Conservation (phyloP, 305 asterid species). For the Fraxinus xanthoxyloides region DNA sequence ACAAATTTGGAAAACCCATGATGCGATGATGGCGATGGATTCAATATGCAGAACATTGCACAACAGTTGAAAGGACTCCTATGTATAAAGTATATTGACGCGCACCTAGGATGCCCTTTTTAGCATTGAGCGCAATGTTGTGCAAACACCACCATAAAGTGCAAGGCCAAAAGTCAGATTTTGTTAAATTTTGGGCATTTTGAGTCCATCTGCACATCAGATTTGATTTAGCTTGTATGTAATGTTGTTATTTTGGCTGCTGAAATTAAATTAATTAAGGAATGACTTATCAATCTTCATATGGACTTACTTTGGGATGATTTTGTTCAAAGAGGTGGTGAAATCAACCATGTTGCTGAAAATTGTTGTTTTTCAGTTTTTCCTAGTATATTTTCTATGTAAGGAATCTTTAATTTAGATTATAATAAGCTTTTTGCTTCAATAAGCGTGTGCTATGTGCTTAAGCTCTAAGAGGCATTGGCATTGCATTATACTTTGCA, state of each 20-base stretch:
- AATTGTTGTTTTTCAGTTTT: not conserved
- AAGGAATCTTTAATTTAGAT: not conserved
- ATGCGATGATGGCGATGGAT: not conserved
- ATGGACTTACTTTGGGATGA: not conserved
- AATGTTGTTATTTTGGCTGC: not conserved
- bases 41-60: not conserved
- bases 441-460: not conserved
- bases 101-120: not conserved
- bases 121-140: not conserved
- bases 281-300: not conserved
- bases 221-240: not conserved
- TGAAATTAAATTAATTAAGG: not conserved
- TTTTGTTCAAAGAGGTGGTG: not conserved
- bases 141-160: not conserved
- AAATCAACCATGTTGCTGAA: not conserved
- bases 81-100: not conserved
- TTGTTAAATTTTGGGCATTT: not conserved
- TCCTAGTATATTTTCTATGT: not conserved
- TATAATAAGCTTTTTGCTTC: not conserved
- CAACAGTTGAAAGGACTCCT: not conserved
- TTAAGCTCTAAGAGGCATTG: not conserved
- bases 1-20: not conserved
- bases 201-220: not conserved
- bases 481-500: not conserved
- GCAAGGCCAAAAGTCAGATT: not conserved